Base-by-base conservation (phyloP, 2,329 filamentous ascomycete genomes). In the Clonostachys rosea region DNA sequence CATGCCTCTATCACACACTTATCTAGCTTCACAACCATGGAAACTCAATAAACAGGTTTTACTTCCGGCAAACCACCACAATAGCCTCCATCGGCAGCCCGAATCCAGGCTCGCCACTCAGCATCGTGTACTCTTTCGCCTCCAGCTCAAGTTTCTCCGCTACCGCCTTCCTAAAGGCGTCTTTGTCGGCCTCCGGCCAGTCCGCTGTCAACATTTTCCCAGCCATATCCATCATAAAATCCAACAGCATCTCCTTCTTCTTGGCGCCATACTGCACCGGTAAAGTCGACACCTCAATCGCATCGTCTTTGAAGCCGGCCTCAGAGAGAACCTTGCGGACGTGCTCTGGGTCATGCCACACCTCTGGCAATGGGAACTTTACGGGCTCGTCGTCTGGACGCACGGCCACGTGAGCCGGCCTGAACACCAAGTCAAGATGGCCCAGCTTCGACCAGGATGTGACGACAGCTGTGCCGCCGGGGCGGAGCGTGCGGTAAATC, bases 401-500 rank as follows among this genome's bases (percentile, higher is more conserved):
- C 3, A 51, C 41, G 17, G 40, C 39, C 6, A 12, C n/a, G 36
- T 56, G 50, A 1, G 54, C 47, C 14, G 46, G 44, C 13, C 35
- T 33, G 13, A 56, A 20, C 30, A 53, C 39, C 1, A 42, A 18
- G 9, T 43, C 18, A 4, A 53, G 14, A 10, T 49, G 48, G 24
- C 50, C 50, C 36, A 56, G 47, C 12, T 37, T 39, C 24, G 46
- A 43, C 56, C 56, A 58, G 16, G 45, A 35, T 12, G 67, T 70
- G 9, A 68, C 59, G 2, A 67, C 50, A 2, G 66, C 67, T 2
- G 53, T 54, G 3, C 68, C 66, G 24, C 59, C 64, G 2, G 60
- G 57, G 39, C 59, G 54, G 3, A 70, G 57, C 1, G 66, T 69
- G 34, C 67, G 59, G 49, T 57, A 54, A 36, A 69, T 60, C 45